These are phyloP conservation scores for Stramenopiles sp. DNA, from an alignment of 352 stramenopile species.

Conservation along the genomic window DNA sequence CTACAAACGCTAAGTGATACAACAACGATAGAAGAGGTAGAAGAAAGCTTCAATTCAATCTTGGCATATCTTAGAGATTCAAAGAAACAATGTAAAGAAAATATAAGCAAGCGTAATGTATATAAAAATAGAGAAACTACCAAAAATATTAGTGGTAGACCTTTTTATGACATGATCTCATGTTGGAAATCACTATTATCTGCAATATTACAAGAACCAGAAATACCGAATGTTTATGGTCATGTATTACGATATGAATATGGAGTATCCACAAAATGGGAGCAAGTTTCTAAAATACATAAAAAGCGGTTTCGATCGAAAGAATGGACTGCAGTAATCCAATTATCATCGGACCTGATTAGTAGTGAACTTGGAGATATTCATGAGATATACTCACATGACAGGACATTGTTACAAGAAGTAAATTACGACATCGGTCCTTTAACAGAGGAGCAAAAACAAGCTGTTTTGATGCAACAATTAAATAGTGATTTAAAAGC, in stretches of 20 bases:
- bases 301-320: not conserved
- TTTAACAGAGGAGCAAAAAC: not conserved
- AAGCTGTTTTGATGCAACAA: not conserved
- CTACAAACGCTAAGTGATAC: not conserved
- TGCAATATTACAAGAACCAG: not conserved
- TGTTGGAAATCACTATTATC: constrained; percentile 2
- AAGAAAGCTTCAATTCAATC: not conserved
- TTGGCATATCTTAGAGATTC: not conserved
- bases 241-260: not conserved
- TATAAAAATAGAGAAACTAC: not conserved
- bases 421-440: not conserved
- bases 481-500: not conserved
- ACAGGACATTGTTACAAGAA: not conserved
- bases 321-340: not conserved
- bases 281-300: not conserved
- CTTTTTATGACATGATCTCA: not conserved
- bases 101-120: not conserved
- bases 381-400: not conserved
- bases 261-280: not conserved
- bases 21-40: not conserved
- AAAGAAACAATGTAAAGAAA: not conserved
- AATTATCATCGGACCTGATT: not conserved
- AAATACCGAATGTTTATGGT: constrained; percentile 1
- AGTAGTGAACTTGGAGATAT: not conserved
- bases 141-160: not conserved